phyloP scores from a whole-genome alignment of 495 filamentous ascomycete species.

The Jackrogersella minutella region DNA sequence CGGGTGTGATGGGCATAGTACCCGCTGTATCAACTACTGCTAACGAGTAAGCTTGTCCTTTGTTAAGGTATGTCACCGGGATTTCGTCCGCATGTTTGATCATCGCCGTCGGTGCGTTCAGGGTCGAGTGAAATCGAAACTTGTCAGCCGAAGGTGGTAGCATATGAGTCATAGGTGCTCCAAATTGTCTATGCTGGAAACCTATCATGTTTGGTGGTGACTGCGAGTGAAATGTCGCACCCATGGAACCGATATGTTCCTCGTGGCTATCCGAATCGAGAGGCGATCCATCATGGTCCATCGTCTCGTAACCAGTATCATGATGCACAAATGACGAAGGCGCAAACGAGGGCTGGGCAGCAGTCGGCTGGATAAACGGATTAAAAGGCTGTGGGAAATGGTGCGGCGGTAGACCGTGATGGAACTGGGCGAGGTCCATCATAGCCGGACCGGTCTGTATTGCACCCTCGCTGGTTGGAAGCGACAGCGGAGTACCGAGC shows the following conservation, averaged over 20 bases:
- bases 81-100: constrained; percentile 86
- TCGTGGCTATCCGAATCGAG: constrained; percentile 58
- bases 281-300: constrained; percentile 75
- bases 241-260: constrained; percentile 59
- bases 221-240: constrained; percentile 58
- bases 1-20: constrained; percentile 50
- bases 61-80: constrained; percentile 95
- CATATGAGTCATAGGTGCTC: constrained; percentile 50
- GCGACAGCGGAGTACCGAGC: constrained; percentile 83
- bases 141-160: constrained; percentile 63
- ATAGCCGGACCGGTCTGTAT: constrained; percentile 62
- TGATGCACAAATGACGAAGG: constrained; percentile 82
- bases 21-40: constrained; percentile 75
- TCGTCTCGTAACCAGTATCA: constrained; percentile 77
- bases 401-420: constrained; percentile 67
- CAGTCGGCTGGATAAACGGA: constrained; percentile 70
- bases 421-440: constrained; percentile 63
- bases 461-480: constrained; percentile 70
- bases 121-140: constrained; percentile 88
- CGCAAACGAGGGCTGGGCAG: constrained; percentile 69
- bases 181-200: constrained; percentile 51
- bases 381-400: constrained; percentile 74
- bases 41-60: constrained; percentile 89
- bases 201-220: constrained; percentile 54
- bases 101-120: constrained; percentile 98